Evolutionary conservation across 768 basidiomycete genomes (phyloP).

Genomic region (Leccinum barrowsii): DNA sequence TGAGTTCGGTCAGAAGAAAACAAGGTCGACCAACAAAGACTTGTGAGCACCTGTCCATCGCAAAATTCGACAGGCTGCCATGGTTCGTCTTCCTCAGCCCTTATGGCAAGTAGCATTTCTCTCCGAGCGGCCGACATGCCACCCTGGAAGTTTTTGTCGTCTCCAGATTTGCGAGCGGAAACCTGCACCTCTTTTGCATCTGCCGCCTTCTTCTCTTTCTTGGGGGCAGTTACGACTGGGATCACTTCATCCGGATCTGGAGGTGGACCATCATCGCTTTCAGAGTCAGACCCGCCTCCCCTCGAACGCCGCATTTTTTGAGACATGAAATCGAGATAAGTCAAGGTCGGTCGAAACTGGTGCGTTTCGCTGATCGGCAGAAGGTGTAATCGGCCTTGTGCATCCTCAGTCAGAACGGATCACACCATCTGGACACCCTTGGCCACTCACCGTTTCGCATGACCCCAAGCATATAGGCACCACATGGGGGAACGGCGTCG

Average conservation of each 20-base stretch:
- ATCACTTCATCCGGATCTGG: constrained; percentile 73
- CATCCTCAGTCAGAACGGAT: constrained; percentile 8
- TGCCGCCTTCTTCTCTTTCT: constrained; percentile 58
- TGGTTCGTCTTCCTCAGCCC: constrained; percentile 71
- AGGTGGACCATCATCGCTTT: constrained; percentile 76
- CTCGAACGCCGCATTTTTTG: constrained; percentile 56
- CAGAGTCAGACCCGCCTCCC: constrained; percentile 54
- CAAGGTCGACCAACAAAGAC: background rate
- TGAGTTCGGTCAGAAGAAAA: constrained; percentile 10
- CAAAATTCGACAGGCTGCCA: constrained; percentile 71
- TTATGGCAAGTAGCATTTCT: constrained; percentile 73
- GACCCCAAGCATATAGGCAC: constrained; percentile 72
- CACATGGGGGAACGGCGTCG: constrained; percentile 63
- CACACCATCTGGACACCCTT: background rate
- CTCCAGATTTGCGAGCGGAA: constrained; percentile 59
- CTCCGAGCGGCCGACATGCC: constrained; percentile 67
- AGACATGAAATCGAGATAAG: constrained; percentile 72
- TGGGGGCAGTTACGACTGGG: constrained; percentile 36
- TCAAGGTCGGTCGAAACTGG: constrained; percentile 79
- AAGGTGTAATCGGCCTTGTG: constrained; percentile 65
- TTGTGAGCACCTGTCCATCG: constrained; percentile 53
- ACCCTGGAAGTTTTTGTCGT: constrained; percentile 62
- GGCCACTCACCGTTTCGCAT: constrained; percentile 58
- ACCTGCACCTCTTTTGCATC: constrained; percentile 78
- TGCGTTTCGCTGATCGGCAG: constrained; percentile 77